Percentiles rank a stretch among this genome's conserved stretches.
These are phyloP conservation scores for Actinomortierella ambigua DNA, from an alignment of 371 early-diverging fungal genomes.

Conservation along the genomic window DNA sequence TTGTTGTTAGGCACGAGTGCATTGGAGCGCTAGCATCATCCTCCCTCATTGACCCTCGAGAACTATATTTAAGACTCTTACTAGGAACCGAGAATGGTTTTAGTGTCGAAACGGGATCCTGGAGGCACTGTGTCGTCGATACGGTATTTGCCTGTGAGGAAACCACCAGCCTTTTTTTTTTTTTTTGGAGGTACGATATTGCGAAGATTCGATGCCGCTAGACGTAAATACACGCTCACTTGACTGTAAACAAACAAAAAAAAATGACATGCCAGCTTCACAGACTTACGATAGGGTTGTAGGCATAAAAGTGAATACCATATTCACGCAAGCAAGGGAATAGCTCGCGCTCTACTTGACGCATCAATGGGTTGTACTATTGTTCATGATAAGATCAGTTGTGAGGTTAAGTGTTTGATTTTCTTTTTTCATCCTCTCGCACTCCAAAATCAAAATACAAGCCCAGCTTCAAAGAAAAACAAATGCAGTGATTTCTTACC, in stretches of 20 bases:
- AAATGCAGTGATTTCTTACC: conserved; percentile 19
- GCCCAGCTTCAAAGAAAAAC: too few relatives aligned
- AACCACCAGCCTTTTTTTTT: conserved; percentile 19
- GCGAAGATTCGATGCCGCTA: conserved; percentile 36
- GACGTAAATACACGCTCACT: conserved; percentile 53
- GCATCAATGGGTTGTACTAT: conserved; percentile 62
- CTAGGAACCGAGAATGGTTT: conserved; percentile 27
- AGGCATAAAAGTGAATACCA: conserved; percentile 57
- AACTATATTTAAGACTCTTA: conserved; percentile 9
- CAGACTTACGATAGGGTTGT: conserved; percentile 63
- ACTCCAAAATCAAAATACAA: too few relatives aligned
- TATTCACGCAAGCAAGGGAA: conserved; percentile 61
- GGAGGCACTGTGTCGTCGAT: conserved; percentile 13
- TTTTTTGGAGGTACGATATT: conserved; percentile 2
- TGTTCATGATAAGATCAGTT: too few relatives aligned
- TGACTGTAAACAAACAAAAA: conserved; percentile 27
- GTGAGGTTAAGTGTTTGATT: too few relatives aligned
- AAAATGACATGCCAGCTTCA: conserved; percentile 40
- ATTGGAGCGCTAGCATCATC: too few relatives aligned
- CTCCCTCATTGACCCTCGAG: too few relatives aligned
- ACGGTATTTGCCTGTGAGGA: conserved; percentile 23
- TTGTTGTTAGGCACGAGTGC: background rate
- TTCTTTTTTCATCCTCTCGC: too few relatives aligned
- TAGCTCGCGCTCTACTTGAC: conserved; percentile 63
- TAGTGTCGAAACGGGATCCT: conserved; percentile 22